phyloP scores from a whole-genome alignment of 1,284 basidiomycete species.

The Schizophyllum commune region DNA sequence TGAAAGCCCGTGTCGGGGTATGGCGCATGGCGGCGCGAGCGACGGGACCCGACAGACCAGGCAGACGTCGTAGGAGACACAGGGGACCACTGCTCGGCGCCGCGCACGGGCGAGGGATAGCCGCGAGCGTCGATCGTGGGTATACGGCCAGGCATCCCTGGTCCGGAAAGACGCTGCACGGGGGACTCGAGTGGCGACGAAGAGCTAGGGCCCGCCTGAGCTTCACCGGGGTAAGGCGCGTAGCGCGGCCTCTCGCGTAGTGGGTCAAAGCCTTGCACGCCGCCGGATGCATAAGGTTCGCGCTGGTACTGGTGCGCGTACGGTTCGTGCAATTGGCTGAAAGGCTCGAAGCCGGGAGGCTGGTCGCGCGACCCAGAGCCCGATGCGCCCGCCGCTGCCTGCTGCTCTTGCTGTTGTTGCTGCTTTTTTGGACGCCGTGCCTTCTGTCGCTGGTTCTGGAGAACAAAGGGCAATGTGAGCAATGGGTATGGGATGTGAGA shows the following conservation, averaged over 20 bases:
- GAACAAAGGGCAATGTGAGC: constrained; percentile 11
- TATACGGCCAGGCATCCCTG: constrained; percentile 46
- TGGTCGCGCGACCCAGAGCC: neutral
- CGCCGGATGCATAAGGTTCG: neutral
- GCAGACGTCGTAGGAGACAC: neutral
- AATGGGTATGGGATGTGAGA: constrained; percentile 3
- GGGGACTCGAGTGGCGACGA: constrained; percentile 19
- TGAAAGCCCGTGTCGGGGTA: neutral
- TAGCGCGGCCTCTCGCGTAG: neutral
- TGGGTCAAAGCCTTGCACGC: neutral
- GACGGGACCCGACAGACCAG: neutral
- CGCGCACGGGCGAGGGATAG: constrained; percentile 1
- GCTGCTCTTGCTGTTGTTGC: neutral
- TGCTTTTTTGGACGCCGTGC: constrained; percentile 52
- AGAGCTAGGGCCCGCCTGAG: neutral
- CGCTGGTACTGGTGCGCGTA: neutral
- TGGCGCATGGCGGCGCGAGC: neutral
- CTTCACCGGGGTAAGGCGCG: neutral
- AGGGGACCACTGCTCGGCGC: neutral
- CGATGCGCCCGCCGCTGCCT: neutral
- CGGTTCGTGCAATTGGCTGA: neutral
- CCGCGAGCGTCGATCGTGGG: constrained; percentile 5
- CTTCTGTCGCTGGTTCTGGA: constrained; percentile 74
- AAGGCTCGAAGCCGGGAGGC: neutral
- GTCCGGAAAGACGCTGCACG: constrained; percentile 40